Evolutionary conservation across 2,329 filamentous ascomycete genomes (phyloP).

Genomic region (Falciphora oryzae): DNA sequence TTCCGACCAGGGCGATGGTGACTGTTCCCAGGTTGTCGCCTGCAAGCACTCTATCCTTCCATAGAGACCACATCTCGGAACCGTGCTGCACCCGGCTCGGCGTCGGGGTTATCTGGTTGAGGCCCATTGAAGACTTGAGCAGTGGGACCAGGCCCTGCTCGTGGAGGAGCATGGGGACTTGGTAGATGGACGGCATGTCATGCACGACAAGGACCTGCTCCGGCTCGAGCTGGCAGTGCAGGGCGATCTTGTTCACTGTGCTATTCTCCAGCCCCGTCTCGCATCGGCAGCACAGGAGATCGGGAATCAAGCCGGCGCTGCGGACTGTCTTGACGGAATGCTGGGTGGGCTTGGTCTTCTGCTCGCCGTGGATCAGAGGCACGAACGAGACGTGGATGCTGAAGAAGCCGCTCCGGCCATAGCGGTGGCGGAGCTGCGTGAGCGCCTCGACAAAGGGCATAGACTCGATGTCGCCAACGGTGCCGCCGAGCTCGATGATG

Average conservation of each 20-base stretch:
- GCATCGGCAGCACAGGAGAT: constrained; percentile 73
- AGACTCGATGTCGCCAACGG: constrained; percentile 58
- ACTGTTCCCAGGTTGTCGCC: constrained; percentile 57
- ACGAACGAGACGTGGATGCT: constrained; percentile 88
- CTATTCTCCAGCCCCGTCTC: constrained; percentile 65
- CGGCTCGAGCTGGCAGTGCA: constrained; percentile 79
- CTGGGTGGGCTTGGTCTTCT: constrained; percentile 98
- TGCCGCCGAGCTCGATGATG: constrained; percentile 45
- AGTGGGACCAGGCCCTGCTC: constrained; percentile 68
- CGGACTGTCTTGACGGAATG: constrained; percentile 79
- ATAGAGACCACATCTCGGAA: constrained; percentile 66
- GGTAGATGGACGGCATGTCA: constrained; percentile 86
- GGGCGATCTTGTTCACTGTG: constrained; percentile 82
- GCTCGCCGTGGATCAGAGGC: constrained; percentile 63
- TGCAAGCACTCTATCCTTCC: constrained; percentile 65
- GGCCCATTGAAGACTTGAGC: constrained; percentile 59
- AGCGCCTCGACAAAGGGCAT: constrained; percentile 85
- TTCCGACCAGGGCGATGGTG: constrained; percentile 82
- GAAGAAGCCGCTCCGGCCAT: constrained; percentile 74
- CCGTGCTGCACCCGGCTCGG: constrained; percentile 56
- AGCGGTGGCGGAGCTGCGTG: constrained; percentile 67
- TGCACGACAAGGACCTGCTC: constrained; percentile 86
- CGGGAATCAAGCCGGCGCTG: constrained; percentile 68
- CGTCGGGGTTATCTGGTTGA: constrained; percentile 52
- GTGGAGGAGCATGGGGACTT: constrained; percentile 87